These are phyloP conservation scores for Thelephora aurantiotincta DNA, from an alignment of 768 basidiomycete species.

Conservation along the genomic window DNA sequence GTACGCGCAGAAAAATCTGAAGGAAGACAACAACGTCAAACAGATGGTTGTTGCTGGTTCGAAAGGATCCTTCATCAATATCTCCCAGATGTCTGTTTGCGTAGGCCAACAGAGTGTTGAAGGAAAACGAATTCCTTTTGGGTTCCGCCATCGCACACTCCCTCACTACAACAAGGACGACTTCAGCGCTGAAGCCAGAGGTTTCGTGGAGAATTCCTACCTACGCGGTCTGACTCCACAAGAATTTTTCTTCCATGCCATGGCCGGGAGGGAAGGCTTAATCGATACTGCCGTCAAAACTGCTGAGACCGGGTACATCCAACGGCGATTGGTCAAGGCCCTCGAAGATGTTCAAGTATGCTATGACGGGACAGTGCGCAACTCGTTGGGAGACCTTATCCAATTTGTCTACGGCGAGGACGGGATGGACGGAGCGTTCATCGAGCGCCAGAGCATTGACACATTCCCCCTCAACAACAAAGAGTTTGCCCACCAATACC, in stretches of 20 bases:
- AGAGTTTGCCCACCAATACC: slow-evolving; percentile 83
- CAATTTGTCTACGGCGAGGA: slow-evolving; percentile 98
- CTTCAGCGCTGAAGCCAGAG: slow-evolving; percentile 93
- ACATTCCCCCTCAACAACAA: slow-evolving; percentile 71
- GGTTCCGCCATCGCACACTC: slow-evolving; percentile 90
- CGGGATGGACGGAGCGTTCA: slow-evolving; percentile 96
- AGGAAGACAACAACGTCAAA: slow-evolving; percentile 99
- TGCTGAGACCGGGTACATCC: slow-evolving; percentile 98
- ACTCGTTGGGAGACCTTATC: slow-evolving; percentile 90
- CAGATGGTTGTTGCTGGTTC: slow-evolving; percentile 99
- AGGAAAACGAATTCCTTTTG: slow-evolving; percentile 95
- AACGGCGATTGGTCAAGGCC: slow-evolving; percentile 95
- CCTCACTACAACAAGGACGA: slow-evolving; percentile 99
- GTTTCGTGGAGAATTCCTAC: slow-evolving; percentile 98
- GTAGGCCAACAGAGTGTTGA: slow-evolving; percentile 98
- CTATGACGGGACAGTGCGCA: slow-evolving; percentile 96
- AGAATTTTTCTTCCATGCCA: slow-evolving; percentile 99
- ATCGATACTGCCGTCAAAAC: slow-evolving; percentile 99
- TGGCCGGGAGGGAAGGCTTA: slow-evolving; percentile 98
- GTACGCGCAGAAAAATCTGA: slow-evolving; percentile 92
- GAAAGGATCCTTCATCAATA: slow-evolving; percentile 98
- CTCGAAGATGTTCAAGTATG: slow-evolving; percentile 95
- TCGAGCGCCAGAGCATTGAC: slow-evolving; percentile 90
- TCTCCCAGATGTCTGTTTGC: slow-evolving; percentile 99
- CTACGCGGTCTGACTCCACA: slow-evolving; percentile 92